Percentiles rank a stretch among this genome's conserved stretches.
phyloP scores from a whole-genome alignment of 1,284 basidiomycete genomes.

The Microbotryum silenes-acaulis region DNA sequence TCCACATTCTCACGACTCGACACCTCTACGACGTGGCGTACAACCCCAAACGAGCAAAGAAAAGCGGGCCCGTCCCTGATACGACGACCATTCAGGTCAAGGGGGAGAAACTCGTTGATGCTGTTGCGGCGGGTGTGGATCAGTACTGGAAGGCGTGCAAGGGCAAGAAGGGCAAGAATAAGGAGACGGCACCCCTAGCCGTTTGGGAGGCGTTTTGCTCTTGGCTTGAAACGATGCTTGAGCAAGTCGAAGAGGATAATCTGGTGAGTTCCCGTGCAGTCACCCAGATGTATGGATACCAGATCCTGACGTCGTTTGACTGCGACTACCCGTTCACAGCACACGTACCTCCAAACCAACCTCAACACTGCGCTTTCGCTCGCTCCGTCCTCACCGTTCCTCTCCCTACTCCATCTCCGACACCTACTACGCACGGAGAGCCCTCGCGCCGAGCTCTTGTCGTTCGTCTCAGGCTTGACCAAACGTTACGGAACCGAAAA shows the following conservation, averaged over 20 bases:
- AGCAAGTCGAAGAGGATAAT: conserved; percentile 15
- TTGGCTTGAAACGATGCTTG: conserved; percentile 25
- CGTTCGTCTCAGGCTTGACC: conserved; percentile 8
- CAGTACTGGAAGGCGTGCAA: conserved; percentile 28
- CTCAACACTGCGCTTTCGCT: conserved; percentile 12
- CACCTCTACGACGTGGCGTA: conserved; percentile 28
- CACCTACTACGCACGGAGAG: conserved; percentile 15
- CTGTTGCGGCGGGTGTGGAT: conserved; percentile 20
- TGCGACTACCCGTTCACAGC: neutral
- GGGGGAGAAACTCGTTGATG: conserved; percentile 30
- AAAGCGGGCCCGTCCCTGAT: neutral
- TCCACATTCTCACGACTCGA: conserved; percentile 23
- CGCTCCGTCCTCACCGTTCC: conserved; percentile 19
- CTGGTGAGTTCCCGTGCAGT: conserved; percentile 7
- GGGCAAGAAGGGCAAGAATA: conserved; percentile 17
- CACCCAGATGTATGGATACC: too few relatives aligned
- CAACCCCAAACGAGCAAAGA: conserved; percentile 12
- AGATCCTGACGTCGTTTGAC: neutral
- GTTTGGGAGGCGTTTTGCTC: conserved; percentile 26
- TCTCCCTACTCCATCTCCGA: conserved; percentile 23
- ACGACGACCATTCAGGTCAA: conserved; percentile 15
- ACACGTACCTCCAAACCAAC: conserved; percentile 21
- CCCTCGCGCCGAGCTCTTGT: neutral
- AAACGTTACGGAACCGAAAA: conserved; percentile 6
- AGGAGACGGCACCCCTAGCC: conserved; percentile 3